Percentiles rank a stretch among this genome's conserved stretches.
These are phyloP conservation scores for Cutaneotrichosporon sp. DNA, from an alignment of 1,284 basidiomycete genomes.

Conservation along the genomic window DNA sequence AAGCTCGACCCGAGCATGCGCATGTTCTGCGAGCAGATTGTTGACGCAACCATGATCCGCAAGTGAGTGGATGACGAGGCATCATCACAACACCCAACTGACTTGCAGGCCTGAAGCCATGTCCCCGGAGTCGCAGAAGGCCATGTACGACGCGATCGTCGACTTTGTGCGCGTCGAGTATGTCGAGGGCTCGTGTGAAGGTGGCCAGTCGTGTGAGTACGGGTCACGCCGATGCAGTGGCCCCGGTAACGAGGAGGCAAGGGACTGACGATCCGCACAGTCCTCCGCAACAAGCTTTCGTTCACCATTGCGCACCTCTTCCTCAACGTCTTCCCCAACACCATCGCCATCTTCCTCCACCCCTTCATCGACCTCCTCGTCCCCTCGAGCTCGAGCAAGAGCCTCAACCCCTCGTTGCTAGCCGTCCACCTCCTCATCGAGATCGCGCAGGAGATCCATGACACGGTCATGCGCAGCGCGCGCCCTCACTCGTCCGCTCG, in stretches of 20 bases:
- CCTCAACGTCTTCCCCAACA: constrained; percentile 64
- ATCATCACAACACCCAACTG: not conserved
- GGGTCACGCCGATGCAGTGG: not conserved
- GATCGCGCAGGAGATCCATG: constrained; percentile 88
- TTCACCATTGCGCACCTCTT: constrained; percentile 96
- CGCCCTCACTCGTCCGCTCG: constrained; percentile 64
- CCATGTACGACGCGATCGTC: constrained; percentile 51
- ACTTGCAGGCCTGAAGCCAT: constrained; percentile 40
- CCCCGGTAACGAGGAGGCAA: too few species aligned
- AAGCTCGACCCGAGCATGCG: constrained; percentile 51
- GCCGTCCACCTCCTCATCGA: constrained; percentile 86
- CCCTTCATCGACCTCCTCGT: constrained; percentile 55
- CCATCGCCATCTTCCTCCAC: constrained; percentile 51
- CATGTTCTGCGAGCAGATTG: constrained; percentile 54
- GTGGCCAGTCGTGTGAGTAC: constrained; percentile 48
- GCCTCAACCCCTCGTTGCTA: constrained; percentile 73
- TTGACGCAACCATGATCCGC: constrained; percentile 48
- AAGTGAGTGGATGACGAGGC: constrained; percentile 33
- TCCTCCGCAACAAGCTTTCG: constrained; percentile 86
- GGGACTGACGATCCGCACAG: constrained; percentile 25
- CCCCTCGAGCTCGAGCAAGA: constrained; percentile 56
- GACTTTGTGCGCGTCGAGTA: constrained; percentile 52
- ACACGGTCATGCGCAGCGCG: constrained; percentile 84
- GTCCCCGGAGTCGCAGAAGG: constrained; percentile 38
- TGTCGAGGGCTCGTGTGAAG: constrained; percentile 52